Evolutionary conservation across 176 grass and related monocot species (phyloP).

Genomic region (Elaeis guineensis): DNA sequence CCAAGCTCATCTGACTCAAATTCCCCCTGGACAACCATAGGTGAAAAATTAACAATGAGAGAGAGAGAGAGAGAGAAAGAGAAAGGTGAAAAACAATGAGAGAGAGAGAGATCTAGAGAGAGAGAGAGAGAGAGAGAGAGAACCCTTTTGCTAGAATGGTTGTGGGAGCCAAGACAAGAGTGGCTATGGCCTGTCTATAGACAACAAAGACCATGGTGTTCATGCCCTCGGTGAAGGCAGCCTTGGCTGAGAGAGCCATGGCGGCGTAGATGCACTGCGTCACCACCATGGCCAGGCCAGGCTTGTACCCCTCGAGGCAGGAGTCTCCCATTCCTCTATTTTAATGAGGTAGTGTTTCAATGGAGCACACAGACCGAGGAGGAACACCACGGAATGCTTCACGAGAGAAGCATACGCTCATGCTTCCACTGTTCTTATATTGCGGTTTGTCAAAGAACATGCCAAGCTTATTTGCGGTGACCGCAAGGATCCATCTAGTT

Average conservation of each 20-base stretch:
- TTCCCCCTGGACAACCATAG: slow-evolving; percentile 28
- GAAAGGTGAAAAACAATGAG: too few species aligned
- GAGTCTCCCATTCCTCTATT: background rate
- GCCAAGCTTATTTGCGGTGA: too few species aligned
- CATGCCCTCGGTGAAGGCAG: slow-evolving; percentile 50
- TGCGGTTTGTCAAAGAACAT: too few species aligned
- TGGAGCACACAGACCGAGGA: too few species aligned
- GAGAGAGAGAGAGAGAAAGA: background rate
- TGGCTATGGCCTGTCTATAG: slow-evolving; percentile 56
- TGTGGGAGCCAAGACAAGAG: slow-evolving; percentile 30
- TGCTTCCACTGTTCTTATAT: too few species aligned
- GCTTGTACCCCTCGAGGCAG: slow-evolving; percentile 49
- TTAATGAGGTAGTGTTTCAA: background rate
- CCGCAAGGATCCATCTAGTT: too few species aligned
- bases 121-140: background rate
- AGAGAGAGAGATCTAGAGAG: slow-evolving; percentile 17
- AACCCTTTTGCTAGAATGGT: slow-evolving; percentile 30
- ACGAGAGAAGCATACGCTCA: too few species aligned
- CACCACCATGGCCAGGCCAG: slow-evolving; percentile 58
- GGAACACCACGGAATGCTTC: too few species aligned
- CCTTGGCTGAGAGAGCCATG: slow-evolving; percentile 49
- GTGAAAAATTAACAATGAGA: background rate
- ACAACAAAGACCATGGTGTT: slow-evolving; percentile 73
- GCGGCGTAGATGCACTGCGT: slow-evolving; percentile 64
- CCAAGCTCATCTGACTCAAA: slow-evolving; percentile 22